Evolutionary conservation across 1,284 basidiomycete genomes (phyloP).

Genomic region (Dichomitus squalens): DNA sequence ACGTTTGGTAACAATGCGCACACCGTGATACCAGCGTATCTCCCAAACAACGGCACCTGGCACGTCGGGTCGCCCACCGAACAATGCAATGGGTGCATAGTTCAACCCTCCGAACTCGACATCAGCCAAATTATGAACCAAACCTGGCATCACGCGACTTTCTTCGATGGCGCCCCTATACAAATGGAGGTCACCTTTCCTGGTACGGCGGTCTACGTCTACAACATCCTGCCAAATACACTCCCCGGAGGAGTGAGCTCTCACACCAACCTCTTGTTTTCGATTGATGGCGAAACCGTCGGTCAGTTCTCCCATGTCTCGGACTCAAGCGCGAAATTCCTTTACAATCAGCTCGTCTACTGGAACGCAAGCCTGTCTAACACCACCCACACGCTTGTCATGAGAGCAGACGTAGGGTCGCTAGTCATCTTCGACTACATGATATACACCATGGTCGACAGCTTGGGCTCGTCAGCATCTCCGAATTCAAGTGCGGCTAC

Average conservation of each 20-base stretch:
- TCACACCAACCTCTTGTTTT: constrained; percentile 39
- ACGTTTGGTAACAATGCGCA: constrained; percentile 32
- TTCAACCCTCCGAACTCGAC: constrained; percentile 28
- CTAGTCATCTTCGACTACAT: constrained; percentile 26
- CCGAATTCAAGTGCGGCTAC: not conserved
- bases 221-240: constrained; percentile 28
- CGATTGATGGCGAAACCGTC: constrained; percentile 32
- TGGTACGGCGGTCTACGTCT: constrained; percentile 34
- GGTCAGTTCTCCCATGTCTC: constrained; percentile 29
- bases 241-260: constrained; percentile 16
- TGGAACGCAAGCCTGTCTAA: constrained; percentile 19
- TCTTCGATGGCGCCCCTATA: not conserved
- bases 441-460: constrained; percentile 9
- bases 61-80: constrained; percentile 30
- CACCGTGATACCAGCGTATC: not conserved
- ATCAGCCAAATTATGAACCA: constrained; percentile 8
- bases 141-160: constrained; percentile 24
- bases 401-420: constrained; percentile 5
- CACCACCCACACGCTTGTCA: constrained; percentile 20
- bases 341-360: constrained; percentile 36
- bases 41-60: constrained; percentile 29
- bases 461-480: not conserved
- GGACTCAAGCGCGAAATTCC: constrained; percentile 25
- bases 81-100: constrained; percentile 33
- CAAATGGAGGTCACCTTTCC: not conserved